Conservation (phyloP, 108 stramenopile species). For the Bacterosira constricta region DNA sequence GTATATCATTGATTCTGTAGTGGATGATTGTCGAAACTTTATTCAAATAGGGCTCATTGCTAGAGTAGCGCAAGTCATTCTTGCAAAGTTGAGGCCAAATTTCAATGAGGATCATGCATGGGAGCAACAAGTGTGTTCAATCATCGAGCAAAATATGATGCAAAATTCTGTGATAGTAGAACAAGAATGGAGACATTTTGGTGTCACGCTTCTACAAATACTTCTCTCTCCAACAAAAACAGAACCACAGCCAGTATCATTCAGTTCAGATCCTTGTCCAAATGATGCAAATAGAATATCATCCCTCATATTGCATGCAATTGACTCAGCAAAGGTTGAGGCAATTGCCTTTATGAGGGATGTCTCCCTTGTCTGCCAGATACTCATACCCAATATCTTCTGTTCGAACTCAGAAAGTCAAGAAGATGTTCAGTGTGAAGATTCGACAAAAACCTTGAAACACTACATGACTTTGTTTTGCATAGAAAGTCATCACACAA, state of each 20-base stretch:
- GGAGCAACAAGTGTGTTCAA: slow-evolving; percentile 7
- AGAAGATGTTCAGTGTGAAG: slow-evolving; percentile 1
- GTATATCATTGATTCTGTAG: slow-evolving; percentile 51
- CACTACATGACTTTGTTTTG: slow-evolving; percentile 42
- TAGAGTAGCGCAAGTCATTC: slow-evolving; percentile 70
- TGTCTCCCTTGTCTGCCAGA: slow-evolving; percentile 60
- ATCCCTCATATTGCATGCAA: slow-evolving; percentile 50
- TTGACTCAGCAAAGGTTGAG: slow-evolving; percentile 51
- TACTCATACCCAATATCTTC: slow-evolving; percentile 57
- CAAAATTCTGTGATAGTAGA: slow-evolving; percentile 13
- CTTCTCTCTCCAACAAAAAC: slow-evolving; percentile 7
- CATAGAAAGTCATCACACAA: slow-evolving; percentile 54
- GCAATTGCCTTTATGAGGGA: slow-evolving; percentile 69
- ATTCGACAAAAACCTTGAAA: slow-evolving; percentile 5
- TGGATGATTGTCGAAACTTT: slow-evolving; percentile 72
- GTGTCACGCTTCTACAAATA: slow-evolving; percentile 21
- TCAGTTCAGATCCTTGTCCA: background rate
- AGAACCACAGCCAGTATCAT: background rate
- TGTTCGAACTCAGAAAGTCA: background rate
- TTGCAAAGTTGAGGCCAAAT: slow-evolving; percentile 45
- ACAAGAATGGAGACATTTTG: slow-evolving; percentile 21
- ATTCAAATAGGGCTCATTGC: slow-evolving; percentile 77
- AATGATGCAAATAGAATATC: background rate
- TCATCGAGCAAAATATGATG: slow-evolving; percentile 8
- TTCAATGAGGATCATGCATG: background rate